Evolutionary conservation across 192 early-diverging fungal genomes (phyloP).

Genomic region (Dimargaris verticillata): DNA sequence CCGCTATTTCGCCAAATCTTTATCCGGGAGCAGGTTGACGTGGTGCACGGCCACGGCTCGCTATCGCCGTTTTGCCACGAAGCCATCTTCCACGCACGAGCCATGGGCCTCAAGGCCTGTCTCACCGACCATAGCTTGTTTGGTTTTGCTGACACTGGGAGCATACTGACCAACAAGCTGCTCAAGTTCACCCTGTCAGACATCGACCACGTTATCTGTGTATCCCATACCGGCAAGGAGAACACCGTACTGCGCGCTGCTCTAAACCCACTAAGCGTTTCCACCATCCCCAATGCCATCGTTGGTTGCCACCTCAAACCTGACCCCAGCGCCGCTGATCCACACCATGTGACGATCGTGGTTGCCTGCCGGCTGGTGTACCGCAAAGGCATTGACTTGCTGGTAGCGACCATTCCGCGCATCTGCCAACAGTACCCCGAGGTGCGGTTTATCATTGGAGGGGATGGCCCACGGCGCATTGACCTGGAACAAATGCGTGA

Average conservation of each 20-base stretch:
- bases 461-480: conserved; percentile 91
- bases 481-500: conserved; percentile 97
- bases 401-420: conserved; percentile 78
- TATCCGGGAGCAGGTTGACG: conserved; percentile 75
- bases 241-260: conserved; percentile 92
- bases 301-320: conserved; percentile 84
- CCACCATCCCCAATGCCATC: conserved; percentile 94
- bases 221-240: conserved; percentile 97
- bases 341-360: conserved; percentile 79
- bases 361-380: conserved; percentile 84
- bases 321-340: conserved; percentile 54
- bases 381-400: conserved; percentile 84
- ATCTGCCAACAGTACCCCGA: conserved; percentile 65
- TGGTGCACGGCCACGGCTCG: conserved; percentile 93
- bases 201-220: conserved; percentile 92
- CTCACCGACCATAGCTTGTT: conserved; percentile 97
- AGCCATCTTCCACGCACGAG: conserved; percentile 83
- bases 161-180: conserved; percentile 90
- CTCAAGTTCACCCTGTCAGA: conserved; percentile 95
- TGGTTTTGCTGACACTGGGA: conserved; percentile 86
- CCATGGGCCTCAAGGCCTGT: conserved; percentile 83
- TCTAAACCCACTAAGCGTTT: conserved; percentile 75
- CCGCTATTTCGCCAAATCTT: conserved; percentile 85
- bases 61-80: conserved; percentile 92
- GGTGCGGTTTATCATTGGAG: conserved; percentile 88